These are phyloP conservation scores for Nannizzia gypsea DNA, from an alignment of 2,329 filamentous ascomycete genomes.

Conservation along the genomic window DNA sequence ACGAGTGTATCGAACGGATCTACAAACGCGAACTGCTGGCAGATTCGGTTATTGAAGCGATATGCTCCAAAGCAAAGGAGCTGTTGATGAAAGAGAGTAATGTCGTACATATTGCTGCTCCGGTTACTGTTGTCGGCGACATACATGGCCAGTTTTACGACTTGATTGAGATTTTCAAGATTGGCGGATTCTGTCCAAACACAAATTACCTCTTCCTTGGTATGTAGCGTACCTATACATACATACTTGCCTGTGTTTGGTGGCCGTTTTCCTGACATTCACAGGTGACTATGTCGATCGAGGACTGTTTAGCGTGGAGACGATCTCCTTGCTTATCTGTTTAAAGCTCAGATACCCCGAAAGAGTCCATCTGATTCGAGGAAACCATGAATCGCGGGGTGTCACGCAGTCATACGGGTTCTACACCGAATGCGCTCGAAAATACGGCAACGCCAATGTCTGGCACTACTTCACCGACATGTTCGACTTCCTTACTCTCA, in stretches of 20 bases:
- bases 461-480: slow-evolving; percentile 99
- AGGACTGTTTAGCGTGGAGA: slow-evolving; percentile 97
- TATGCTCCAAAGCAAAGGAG: slow-evolving; percentile 98
- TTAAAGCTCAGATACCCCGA: slow-evolving; percentile 93
- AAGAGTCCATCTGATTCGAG: slow-evolving; percentile 88
- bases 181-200: slow-evolving; percentile 91
- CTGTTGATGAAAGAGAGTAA: slow-evolving; percentile 99
- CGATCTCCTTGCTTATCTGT: slow-evolving; percentile 93
- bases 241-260: background rate
- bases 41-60: slow-evolving; percentile 95
- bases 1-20: slow-evolving; percentile 93
- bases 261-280: background rate
- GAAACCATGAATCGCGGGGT: slow-evolving; percentile 94
- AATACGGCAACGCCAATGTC: slow-evolving; percentile 96
- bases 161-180: slow-evolving; percentile 97
- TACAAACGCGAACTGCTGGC: slow-evolving; percentile 96
- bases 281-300: slow-evolving; percentile 94
- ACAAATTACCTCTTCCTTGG: slow-evolving; percentile 97
- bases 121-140: slow-evolving; percentile 93
- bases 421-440: slow-evolving; percentile 94
- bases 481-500: slow-evolving; percentile 96
- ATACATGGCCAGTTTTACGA: slow-evolving; percentile 99
- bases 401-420: slow-evolving; percentile 99
- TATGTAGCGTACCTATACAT: slow-evolving; percentile 28
- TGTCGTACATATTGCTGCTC: slow-evolving; percentile 90